These are phyloP conservation scores for Tarenaya hassleriana DNA, from an alignment of 345 rosid genomes.

Conservation along the genomic window DNA sequence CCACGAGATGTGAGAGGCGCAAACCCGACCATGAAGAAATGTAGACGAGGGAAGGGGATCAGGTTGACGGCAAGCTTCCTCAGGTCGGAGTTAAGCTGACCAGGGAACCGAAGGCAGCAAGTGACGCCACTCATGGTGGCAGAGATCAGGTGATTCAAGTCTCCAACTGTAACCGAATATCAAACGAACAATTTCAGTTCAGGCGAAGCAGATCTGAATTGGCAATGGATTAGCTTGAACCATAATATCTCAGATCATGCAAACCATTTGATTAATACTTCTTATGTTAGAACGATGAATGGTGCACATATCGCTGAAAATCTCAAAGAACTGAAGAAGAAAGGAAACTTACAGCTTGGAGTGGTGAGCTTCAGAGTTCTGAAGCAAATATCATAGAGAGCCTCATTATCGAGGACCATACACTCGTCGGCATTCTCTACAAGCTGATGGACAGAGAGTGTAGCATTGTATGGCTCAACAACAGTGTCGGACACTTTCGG, in stretches of 20 bases:
- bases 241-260: too few species aligned
- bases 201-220: too few species aligned
- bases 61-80: conserved; percentile 27
- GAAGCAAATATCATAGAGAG: conserved; percentile 50
- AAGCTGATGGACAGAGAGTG: conserved; percentile 7
- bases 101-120: conserved; percentile 82
- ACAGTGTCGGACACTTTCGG: conserved; percentile 49
- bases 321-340: too few species aligned
- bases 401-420: conserved; percentile 45
- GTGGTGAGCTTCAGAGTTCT: conserved; percentile 47
- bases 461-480: conserved; percentile 49
- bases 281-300: too few species aligned
- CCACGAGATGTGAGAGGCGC: too few species aligned
- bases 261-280: too few species aligned
- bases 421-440: conserved; percentile 51
- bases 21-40: too few species aligned
- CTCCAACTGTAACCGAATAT: conserved; percentile 58
- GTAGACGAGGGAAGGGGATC: too few species aligned
- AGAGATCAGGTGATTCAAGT: conserved; percentile 78
- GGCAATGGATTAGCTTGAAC: too few species aligned
- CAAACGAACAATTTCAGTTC: too few species aligned
- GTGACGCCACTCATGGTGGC: conserved; percentile 84
- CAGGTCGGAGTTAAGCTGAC: conserved; percentile 77
- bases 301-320: too few species aligned
- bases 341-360: conserved; percentile 9